Evolutionary conservation across 805 yeast genomes (phyloP).

Genomic region (Hanseniaspora jakobsenii): DNA sequence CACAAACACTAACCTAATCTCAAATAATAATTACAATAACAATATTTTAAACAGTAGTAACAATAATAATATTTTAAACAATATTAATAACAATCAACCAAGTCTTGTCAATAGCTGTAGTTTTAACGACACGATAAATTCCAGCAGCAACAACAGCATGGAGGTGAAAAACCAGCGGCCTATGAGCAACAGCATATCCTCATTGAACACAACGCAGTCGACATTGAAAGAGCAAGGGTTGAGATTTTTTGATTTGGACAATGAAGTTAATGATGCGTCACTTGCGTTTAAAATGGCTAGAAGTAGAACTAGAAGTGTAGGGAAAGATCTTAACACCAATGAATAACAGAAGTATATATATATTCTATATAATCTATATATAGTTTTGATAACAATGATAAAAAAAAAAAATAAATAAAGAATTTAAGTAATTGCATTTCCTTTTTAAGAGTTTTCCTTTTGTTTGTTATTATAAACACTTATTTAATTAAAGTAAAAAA

Average conservation of each 20-base stretch:
- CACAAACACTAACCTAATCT: not conserved
- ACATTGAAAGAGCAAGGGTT: not conserved
- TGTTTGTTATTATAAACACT: too few species aligned
- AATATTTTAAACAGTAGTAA: not conserved
- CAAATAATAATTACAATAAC: not conserved
- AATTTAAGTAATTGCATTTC: too few species aligned
- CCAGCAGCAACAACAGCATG: not conserved
- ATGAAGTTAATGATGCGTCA: not conserved
- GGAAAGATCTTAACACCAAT: not conserved
- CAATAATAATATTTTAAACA: not conserved
- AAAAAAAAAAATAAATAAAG: too few species aligned
- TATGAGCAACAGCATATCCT: not conserved
- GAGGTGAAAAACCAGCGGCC: too few species aligned
- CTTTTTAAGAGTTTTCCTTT: not conserved
- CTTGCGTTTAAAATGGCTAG: constrained; percentile 1
- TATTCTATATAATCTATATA: too few species aligned
- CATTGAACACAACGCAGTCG: not conserved
- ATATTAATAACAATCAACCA: too few species aligned
- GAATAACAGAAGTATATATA: not conserved
- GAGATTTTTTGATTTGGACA: not conserved
- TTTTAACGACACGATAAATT: not conserved
- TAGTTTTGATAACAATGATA: too few species aligned
- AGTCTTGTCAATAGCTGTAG: not conserved
- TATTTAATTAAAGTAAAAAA: too few species aligned
- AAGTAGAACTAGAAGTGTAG: not conserved